Percentiles rank a stretch among this genome's conserved stretches.
Evolutionary conservation across 108 stramenopile genomes (phyloP).

Genomic region (Discostella stelligeroides): DNA sequence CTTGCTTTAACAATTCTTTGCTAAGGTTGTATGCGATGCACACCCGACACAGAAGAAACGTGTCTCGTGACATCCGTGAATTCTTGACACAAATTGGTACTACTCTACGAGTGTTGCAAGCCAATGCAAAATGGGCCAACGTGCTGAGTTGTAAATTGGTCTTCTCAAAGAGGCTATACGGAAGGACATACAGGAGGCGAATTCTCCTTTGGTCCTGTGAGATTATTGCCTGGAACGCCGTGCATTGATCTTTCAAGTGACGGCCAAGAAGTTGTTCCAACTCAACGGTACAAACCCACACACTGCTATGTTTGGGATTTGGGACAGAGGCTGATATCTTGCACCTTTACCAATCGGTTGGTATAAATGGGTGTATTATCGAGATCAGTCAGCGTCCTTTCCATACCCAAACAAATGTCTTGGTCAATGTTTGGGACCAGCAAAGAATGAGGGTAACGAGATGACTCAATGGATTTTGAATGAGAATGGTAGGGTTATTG

Average conservation of each 20-base stretch:
- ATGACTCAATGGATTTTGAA: slow-evolving; percentile 46
- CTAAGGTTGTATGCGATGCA: slow-evolving; percentile 26
- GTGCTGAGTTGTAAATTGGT: slow-evolving; percentile 42
- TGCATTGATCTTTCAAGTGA: too few relatives aligned
- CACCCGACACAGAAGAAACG: slow-evolving; percentile 22
- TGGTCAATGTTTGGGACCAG: slow-evolving; percentile 48
- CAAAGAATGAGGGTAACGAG: slow-evolving; percentile 35
- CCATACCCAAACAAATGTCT: too few relatives aligned
- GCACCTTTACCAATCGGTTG: slow-evolving; percentile 9
- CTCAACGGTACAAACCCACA: slow-evolving; percentile 27
- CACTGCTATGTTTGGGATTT: slow-evolving; percentile 9
- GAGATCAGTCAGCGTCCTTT: too few relatives aligned
- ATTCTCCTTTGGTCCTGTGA: too few relatives aligned
- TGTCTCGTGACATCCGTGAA: neutral
- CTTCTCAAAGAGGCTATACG: slow-evolving; percentile 37
- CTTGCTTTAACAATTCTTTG: too few relatives aligned
- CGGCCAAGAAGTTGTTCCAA: too few relatives aligned
- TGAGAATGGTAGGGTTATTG: slow-evolving; percentile 33
- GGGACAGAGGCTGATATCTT: slow-evolving; percentile 32
- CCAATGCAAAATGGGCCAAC: slow-evolving; percentile 32
- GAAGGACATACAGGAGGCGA: slow-evolving; percentile 34
- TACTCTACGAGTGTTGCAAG: slow-evolving; percentile 22
- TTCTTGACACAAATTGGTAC: slow-evolving; percentile 32
- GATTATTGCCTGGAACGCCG: too few relatives aligned
- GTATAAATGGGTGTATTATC: too few relatives aligned